Percentiles rank a stretch among this genome's conserved stretches.
phyloP scores from a whole-genome alignment of 2,329 filamentous ascomycete genomes.

The Aspergillus neoniger region DNA sequence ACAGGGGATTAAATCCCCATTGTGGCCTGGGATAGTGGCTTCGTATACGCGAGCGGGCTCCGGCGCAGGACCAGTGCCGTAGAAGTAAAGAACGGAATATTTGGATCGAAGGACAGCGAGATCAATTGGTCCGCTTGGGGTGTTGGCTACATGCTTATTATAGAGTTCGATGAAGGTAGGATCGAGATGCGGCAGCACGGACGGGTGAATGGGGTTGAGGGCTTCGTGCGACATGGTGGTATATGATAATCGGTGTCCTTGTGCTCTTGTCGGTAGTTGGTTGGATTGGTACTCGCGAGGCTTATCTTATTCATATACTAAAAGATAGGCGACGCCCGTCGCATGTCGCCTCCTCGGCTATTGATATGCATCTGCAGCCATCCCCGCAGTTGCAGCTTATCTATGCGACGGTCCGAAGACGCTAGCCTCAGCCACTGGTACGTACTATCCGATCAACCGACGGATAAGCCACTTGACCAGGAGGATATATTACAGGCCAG shows the following conservation, averaged over 20 bases:
- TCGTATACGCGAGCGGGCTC: conserved; percentile 46
- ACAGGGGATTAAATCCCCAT: conserved; percentile 38
- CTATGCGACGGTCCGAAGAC: conserved; percentile 27
- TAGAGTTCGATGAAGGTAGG: conserved; percentile 53
- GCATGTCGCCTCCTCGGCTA: not conserved
- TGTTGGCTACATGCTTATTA: conserved; percentile 49
- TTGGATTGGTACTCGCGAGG: not conserved
- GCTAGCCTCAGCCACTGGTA: not conserved
- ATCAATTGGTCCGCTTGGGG: conserved; percentile 44
- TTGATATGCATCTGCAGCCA: conserved; percentile 1
- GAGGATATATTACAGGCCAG: too few species aligned
- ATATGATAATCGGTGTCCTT: not conserved
- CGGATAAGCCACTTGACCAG: too few species aligned
- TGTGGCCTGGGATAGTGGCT: conserved; percentile 35
- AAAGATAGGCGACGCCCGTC: not conserved
- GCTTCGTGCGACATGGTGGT: conserved; percentile 39
- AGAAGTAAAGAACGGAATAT: conserved; percentile 50
- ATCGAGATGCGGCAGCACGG: conserved; percentile 50
- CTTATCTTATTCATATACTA: not conserved
- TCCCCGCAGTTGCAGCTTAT: conserved; percentile 25
- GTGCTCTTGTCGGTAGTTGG: not conserved
- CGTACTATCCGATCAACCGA: not conserved
- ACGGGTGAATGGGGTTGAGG: conserved; percentile 53
- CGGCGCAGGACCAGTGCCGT: conserved; percentile 47
- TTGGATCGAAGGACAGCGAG: conserved; percentile 42